Evolutionary conservation across 1,139 yeast species (phyloP).

Genomic region (Suhomyces panamericanus): DNA sequence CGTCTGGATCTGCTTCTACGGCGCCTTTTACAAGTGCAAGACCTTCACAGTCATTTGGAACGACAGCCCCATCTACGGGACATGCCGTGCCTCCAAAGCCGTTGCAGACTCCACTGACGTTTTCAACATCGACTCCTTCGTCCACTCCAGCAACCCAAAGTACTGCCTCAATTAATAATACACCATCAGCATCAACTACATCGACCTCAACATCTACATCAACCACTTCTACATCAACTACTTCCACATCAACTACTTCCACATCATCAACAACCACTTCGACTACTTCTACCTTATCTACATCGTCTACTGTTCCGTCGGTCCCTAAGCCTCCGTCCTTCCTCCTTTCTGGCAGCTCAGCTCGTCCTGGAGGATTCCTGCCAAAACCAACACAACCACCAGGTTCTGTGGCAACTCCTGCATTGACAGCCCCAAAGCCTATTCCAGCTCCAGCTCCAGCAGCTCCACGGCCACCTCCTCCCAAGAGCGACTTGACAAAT

Average conservation of each 20-base stretch:
- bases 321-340: constrained; percentile 10
- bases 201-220: too few relatives aligned
- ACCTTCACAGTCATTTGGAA: background rate
- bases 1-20: background rate
- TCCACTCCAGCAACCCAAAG: background rate
- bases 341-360: constrained; percentile 7
- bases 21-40: background rate
- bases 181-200: too few relatives aligned
- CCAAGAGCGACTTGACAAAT: constrained; percentile 31
- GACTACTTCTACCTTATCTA: background rate
- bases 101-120: background rate
- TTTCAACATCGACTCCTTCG: background rate
- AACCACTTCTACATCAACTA: background rate
- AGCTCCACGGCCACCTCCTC: constrained; percentile 14
- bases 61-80: background rate
- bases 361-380: constrained; percentile 5
- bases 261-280: background rate
- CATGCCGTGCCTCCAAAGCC: too few relatives aligned
- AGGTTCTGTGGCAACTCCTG: background rate
- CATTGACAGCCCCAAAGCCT: background rate
- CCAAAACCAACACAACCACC: constrained; percentile 1
- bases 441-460: constrained; percentile 2
- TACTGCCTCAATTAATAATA: too few relatives aligned
- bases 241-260: background rate
- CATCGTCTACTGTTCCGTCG: constrained; percentile 5